A percentile compares a stretch with the other conserved stretches of the same genome.
Evolutionary conservation across 352 stramenopile species (phyloP).

Genomic region (Globisporangium canariense): DNA sequence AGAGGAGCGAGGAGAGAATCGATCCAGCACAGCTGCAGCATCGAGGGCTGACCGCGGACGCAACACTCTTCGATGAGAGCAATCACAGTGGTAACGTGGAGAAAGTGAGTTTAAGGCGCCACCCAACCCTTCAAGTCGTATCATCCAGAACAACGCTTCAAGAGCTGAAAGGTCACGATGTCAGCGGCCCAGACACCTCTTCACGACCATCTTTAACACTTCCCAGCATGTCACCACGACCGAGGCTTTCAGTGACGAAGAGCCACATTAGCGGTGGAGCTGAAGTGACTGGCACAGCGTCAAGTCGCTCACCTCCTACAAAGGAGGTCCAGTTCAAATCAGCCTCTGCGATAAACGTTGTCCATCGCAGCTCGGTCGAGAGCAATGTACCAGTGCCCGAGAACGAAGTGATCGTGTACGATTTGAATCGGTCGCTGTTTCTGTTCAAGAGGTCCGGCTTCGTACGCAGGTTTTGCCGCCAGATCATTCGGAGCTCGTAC

Average conservation of each 20-base stretch:
- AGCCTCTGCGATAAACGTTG: background rate
- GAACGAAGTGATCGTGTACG: constrained; percentile 16
- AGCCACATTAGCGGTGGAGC: background rate
- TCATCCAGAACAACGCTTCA: constrained; percentile 1
- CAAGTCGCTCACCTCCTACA: background rate
- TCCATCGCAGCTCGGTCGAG: background rate
- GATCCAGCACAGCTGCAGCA: background rate
- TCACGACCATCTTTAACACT: background rate
- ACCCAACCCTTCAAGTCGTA: constrained; percentile 2
- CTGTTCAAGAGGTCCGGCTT: constrained; percentile 24
- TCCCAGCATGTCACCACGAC: background rate
- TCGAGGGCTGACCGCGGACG: background rate
- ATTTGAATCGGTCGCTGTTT: constrained; percentile 26
- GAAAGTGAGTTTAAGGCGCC: background rate
- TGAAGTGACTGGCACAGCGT: background rate
- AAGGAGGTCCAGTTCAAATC: constrained; percentile 1
- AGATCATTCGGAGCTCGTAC: constrained; percentile 27
- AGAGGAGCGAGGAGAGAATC: background rate
- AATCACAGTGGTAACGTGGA: background rate
- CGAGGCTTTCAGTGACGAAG: background rate
- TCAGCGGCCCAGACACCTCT: background rate
- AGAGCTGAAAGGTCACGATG: background rate
- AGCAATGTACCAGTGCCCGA: background rate
- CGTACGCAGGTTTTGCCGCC: constrained; percentile 19
- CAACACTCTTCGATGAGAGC: background rate